Percentiles rank a stretch among this genome's conserved stretches.
Conservation (phyloP, 164 flowering plant genomes). For the Umbilicus rupestris region DNA sequence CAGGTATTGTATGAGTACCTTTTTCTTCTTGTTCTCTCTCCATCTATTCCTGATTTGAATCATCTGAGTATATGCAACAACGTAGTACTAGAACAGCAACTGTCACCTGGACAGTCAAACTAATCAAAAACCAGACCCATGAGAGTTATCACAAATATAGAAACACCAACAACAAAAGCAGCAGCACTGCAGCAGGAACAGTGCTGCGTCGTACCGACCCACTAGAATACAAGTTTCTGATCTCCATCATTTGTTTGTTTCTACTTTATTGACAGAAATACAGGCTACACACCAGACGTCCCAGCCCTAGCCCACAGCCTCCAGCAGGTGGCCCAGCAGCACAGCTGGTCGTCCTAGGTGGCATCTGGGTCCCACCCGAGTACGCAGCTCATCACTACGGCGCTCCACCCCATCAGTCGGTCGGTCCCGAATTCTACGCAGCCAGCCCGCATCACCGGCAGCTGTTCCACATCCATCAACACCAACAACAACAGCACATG, state of each 20-base stretch:
- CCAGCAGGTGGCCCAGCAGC: slow-evolving; percentile 44
- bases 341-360: slow-evolving; percentile 86
- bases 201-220: neutral
- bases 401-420: slow-evolving; percentile 39
- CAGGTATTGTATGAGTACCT: slow-evolving; percentile 40
- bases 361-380: slow-evolving; percentile 97
- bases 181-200: neutral
- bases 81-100: neutral
- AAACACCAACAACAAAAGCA: neutral
- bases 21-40: slow-evolving; percentile 20
- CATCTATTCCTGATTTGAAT: slow-evolving; percentile 7
- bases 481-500: slow-evolving; percentile 26
- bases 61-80: slow-evolving; percentile 5
- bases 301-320: slow-evolving; percentile 69
- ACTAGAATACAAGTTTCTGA: slow-evolving; percentile 5
- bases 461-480: slow-evolving; percentile 39
- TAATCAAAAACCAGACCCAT: neutral
- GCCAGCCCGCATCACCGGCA: slow-evolving; percentile 19
- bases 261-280: slow-evolving; percentile 52
- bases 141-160: neutral
- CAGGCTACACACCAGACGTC: slow-evolving; percentile 90
- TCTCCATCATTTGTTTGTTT: neutral
- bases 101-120: slow-evolving; percentile 3
- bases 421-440: slow-evolving; percentile 40
- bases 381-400: slow-evolving; percentile 50